These are phyloP conservation scores for Eragrostis curvula DNA, from an alignment of 176 grass and related monocot species.

Conservation along the genomic window DNA sequence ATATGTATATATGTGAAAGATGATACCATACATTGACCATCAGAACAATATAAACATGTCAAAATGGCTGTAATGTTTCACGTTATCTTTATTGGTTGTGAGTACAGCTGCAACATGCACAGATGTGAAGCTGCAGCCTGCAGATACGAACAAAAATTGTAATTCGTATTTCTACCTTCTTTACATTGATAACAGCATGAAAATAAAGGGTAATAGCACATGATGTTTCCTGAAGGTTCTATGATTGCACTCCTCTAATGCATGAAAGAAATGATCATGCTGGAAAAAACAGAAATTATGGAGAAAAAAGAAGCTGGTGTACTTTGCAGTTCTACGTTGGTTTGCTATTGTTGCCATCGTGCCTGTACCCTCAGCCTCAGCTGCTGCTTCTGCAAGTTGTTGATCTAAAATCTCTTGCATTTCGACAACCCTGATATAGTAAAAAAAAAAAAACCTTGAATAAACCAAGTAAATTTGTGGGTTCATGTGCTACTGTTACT, in stretches of 20 bases:
- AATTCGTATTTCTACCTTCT: background rate
- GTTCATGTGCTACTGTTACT: slow-evolving; percentile 19
- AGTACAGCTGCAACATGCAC: slow-evolving; percentile 17
- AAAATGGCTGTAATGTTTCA: slow-evolving; percentile 6
- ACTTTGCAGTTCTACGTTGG: slow-evolving; percentile 94
- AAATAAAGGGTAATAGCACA: slow-evolving; percentile 35
- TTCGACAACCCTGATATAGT: slow-evolving; percentile 80
- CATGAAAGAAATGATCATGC: slow-evolving; percentile 36
- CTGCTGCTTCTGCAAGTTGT: slow-evolving; percentile 98
- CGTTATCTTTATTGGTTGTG: slow-evolving; percentile 13
- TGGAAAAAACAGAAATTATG: slow-evolving; percentile 12
- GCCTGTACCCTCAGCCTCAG: slow-evolving; percentile 91
- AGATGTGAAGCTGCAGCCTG: slow-evolving; percentile 14
- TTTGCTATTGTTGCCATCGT: slow-evolving; percentile 88
- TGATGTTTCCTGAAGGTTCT: slow-evolving; percentile 26
- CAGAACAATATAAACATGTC: slow-evolving; percentile 8
- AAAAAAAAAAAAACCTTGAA: slow-evolving; percentile 43
- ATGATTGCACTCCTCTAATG: slow-evolving; percentile 28
- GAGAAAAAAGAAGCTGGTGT: slow-evolving; percentile 24
- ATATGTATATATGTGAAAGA: slow-evolving; percentile 22
- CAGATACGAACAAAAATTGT: background rate
- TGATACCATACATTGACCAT: background rate
- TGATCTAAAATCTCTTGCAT: slow-evolving; percentile 99
- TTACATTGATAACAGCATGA: slow-evolving; percentile 12
- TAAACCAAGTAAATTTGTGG: slow-evolving; percentile 44